Base-by-base conservation (phyloP, 176 grass and related monocot species). In the Oryza officinalis region DNA sequence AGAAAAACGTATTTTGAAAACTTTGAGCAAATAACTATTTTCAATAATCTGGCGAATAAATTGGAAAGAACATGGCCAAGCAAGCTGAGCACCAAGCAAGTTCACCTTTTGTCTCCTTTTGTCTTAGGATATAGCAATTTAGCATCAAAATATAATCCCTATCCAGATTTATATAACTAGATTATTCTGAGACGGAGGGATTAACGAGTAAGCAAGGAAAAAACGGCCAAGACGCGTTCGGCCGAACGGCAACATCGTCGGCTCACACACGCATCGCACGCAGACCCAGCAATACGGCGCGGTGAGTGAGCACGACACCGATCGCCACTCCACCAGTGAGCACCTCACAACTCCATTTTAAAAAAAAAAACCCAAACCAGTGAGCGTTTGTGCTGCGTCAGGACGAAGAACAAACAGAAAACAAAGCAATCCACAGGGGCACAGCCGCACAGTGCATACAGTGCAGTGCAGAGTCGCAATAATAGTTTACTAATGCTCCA, bases 341-440 rank as follows among this genome's bases (percentile, higher is more conserved):
- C 31, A 35, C 11, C 60, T 61, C 65, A 22, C 43, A 30, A 25
- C 83, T 43, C 74, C 65, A 60, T 69, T 44, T 52, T 38, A 31
- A 7, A 8, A 54, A 57, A 7, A 57, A 57, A 77, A 60, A 27
- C 18, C 4, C 20, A 4, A 32, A n/a, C 10, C 6, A 38, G 37
- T 38, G 37, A 38, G 37, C 37, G 37, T 38, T 8, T 38, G 37
- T 38, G 37, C 70, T 7, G 71, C 52, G 72, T 27, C 72, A 67
- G 83, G 83, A 81, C 78, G 78, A 72, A 74, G 74, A 86, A 68
- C 60, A 83, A 77, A 61, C 67, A 78, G 88, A 83, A 83, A 86
- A 90, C 45, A 90, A 86, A 90, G 45, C 23, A 49, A 63, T 60
- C 63, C 63, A 14, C 76, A 63, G 63, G 78, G 23, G 60, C 77